phyloP scores from a whole-genome alignment of 345 rosid species.

The Syzygium jambos region DNA sequence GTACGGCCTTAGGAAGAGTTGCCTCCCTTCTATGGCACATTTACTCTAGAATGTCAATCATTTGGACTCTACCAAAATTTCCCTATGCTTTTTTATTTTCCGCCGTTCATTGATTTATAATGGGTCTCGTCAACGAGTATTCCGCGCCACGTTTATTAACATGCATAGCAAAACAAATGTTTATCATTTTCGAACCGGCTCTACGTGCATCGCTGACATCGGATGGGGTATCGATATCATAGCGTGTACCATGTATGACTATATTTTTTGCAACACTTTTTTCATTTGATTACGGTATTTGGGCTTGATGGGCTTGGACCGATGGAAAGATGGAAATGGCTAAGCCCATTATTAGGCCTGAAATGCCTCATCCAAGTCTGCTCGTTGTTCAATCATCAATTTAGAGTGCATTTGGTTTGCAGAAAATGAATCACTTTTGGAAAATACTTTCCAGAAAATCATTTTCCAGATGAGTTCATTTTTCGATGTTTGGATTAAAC shows the following conservation, averaged over 20 bases:
- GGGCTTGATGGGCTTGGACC: not conserved
- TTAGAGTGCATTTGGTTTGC: rapidly evolving
- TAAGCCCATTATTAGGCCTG: not conserved
- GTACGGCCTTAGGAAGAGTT: not conserved
- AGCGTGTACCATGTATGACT: not conserved
- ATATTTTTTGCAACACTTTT: not conserved
- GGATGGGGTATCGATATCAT: not conserved
- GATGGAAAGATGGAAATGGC: not conserved
- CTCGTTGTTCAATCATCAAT: not conserved
- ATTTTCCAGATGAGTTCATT: too few species aligned
- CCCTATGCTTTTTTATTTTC: not conserved
- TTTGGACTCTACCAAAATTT: not conserved
- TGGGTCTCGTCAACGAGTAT: not conserved
- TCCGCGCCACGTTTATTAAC: not conserved
- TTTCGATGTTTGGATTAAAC: too few species aligned
- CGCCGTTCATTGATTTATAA: not conserved
- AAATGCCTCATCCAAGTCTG: not conserved
- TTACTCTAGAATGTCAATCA: not conserved
- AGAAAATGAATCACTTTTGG: too few species aligned
- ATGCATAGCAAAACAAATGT: not conserved
- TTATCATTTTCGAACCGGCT: not conserved
- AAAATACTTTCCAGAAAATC: too few species aligned
- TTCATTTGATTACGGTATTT: not conserved
- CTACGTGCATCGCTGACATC: not conserved
- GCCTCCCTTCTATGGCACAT: not conserved